Evolutionary conservation across 768 basidiomycete genomes (phyloP), one percentile per base, ranked within the genome.

Genomic region (Trametes meyenii): DNA sequence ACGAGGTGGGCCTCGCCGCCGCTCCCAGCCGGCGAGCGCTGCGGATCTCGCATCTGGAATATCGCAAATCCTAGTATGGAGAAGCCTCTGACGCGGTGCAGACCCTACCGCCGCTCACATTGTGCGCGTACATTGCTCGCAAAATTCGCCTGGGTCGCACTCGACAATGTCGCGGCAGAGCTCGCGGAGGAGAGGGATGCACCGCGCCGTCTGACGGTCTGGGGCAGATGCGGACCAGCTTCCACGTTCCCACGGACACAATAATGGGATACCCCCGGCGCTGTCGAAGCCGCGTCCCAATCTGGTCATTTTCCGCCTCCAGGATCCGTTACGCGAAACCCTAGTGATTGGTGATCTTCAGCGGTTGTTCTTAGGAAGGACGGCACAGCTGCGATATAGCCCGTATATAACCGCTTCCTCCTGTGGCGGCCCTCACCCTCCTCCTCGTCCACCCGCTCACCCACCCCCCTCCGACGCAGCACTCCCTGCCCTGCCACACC

Each of bases 301-400:
- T n/a, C n/a, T 42, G 19, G 56, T 50, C 24, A 23, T 50, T 23
- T 50, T 5, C n/a, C 13, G 21, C 26, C 13, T 33, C 53, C 56
- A 49, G 55, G 33, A 57, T 48, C 55, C n/a, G n/a, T 48, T 19
- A 12, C 14, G 26, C 48, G 42, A 40, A 19, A 42, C 46, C 24
- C 23, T 24, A 40, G 26, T 61, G 60, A 61, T 61, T 48, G 49
- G 49, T 61, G 60, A 61, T 61, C 60, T 44, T 35, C 54, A 55
- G 50, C 50, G 54, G 46, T 43, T 55, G 60, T 61, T 56, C 49
- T 45, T 45, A n/a, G n/a, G 12, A 29, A 29, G 60, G 35, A 35
- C 29, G 42, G 48, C 51, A 55, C 54, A 54, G 51, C 60, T 55
- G 54, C 54, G 60, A 44, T 23, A 45, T 35, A 61, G 36, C 55